Percentiles rank a stretch among this genome's conserved stretches.
phyloP scores from a whole-genome alignment of 2,329 filamentous ascomycete genomes.

The Aspergillus amoenus region DNA sequence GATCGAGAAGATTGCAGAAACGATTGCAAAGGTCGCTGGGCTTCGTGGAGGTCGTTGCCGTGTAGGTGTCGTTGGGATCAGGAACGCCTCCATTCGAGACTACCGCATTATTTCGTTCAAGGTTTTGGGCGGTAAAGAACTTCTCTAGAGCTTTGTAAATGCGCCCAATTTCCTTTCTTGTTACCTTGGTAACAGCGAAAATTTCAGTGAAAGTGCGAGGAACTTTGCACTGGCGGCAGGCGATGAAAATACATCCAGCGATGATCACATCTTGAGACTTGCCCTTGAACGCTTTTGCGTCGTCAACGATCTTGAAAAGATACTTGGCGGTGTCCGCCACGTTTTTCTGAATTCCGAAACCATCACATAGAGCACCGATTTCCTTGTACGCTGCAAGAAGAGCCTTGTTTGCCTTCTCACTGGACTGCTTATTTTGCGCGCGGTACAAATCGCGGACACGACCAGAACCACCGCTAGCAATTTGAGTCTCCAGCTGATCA shows the following conservation, averaged over 20 bases:
- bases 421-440: constrained; percentile 76
- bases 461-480: constrained; percentile 75
- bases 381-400: constrained; percentile 82
- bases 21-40: constrained; percentile 83
- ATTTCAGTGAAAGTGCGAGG: constrained; percentile 93
- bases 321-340: constrained; percentile 90
- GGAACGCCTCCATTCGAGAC: constrained; percentile 52
- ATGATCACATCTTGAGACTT: constrained; percentile 93
- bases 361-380: constrained; percentile 83
- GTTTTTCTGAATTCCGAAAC: constrained; percentile 74
- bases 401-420: constrained; percentile 79
- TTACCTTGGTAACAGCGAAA: constrained; percentile 86
- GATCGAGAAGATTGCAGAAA: constrained; percentile 80
- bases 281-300: constrained; percentile 90
- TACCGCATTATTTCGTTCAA: constrained; percentile 53
- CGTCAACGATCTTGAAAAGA: constrained; percentile 91
- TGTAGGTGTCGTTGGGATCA: constrained; percentile 60
- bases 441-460: constrained; percentile 74
- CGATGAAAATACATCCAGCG: constrained; percentile 95
- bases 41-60: constrained; percentile 72
- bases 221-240: constrained; percentile 84
- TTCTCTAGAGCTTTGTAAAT: constrained; percentile 92
- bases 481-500: constrained; percentile 82
- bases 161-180: constrained; percentile 95
- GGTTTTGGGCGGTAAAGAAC: constrained; percentile 75